A percentile compares a stretch with the other conserved stretches of the same genome.
Evolutionary conservation across 169 alveolate genomes (phyloP).

Genomic region (Eimeria praecox): DNA sequence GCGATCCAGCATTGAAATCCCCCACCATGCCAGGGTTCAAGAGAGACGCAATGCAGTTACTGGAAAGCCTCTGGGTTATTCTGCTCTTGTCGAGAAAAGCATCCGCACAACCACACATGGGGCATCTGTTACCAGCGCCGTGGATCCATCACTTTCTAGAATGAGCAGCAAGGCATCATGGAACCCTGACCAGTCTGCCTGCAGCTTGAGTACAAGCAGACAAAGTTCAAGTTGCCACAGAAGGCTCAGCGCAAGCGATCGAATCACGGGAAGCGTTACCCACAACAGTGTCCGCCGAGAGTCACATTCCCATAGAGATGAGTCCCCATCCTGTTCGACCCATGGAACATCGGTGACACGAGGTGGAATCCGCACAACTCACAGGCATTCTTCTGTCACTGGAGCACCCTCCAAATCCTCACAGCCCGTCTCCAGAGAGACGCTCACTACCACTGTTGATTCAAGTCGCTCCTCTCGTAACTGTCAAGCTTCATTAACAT

Average conservation of each 20-base stretch:
- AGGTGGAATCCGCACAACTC: background rate
- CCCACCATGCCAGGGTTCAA: background rate
- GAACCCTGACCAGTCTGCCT: background rate
- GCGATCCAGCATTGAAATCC: constrained; percentile 22
- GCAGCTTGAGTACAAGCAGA: background rate
- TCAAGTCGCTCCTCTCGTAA: background rate
- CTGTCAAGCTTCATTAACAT: background rate
- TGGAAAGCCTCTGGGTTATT: background rate
- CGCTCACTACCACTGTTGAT: background rate
- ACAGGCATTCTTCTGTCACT: background rate
- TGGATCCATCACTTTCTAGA: background rate
- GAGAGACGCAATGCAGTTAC: constrained; percentile 45
- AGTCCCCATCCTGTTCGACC: constrained; percentile 13
- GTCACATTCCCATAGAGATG: background rate
- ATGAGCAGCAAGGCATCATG: background rate
- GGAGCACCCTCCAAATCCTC: background rate
- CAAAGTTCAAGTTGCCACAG: background rate
- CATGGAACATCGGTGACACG: background rate
- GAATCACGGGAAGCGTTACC: background rate
- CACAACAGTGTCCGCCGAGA: background rate
- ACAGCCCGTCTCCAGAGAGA: background rate
- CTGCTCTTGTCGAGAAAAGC: background rate
- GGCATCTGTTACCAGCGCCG: background rate
- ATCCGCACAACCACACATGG: background rate
- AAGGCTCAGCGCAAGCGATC: background rate